Evolutionary conservation across 495 filamentous ascomycete species (phyloP).

Genomic region (Aspergillus ostianus): DNA sequence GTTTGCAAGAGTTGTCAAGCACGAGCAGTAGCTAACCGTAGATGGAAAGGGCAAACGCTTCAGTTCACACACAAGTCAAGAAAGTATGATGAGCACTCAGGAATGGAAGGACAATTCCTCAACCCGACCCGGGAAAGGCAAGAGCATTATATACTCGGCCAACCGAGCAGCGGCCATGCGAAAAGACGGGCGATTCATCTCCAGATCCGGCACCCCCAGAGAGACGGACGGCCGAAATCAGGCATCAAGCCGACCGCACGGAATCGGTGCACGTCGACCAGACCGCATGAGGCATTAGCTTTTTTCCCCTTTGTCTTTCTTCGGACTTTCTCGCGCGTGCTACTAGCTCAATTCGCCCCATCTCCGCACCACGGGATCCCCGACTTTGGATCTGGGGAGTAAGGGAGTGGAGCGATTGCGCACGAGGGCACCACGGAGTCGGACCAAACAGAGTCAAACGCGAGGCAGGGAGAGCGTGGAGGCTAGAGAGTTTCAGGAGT

Average conservation of each 20-base stretch:
- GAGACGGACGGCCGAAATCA: slow-evolving; percentile 6
- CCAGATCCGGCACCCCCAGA: neutral
- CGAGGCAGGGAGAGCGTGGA: slow-evolving; percentile 1
- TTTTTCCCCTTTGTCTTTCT: neutral
- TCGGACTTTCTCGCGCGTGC: neutral
- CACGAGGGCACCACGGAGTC: neutral
- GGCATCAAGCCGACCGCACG: neutral
- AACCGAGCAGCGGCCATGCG: neutral
- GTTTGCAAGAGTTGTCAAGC: neutral
- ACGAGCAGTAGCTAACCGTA: neutral
- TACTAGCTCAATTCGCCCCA: neutral
- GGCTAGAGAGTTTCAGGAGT: neutral
- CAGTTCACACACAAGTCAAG: neutral
- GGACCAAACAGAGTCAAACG: neutral
- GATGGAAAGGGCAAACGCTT: neutral
- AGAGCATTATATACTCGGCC: neutral
- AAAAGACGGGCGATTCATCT: neutral
- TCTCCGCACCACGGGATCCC: slow-evolving; percentile 7
- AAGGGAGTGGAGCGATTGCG: slow-evolving; percentile 3
- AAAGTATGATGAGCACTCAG: neutral
- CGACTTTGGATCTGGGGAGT: slow-evolving; percentile 7
- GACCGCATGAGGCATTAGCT: slow-evolving; percentile 5
- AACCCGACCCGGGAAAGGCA: neutral
- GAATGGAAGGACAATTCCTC: neutral
- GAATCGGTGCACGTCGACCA: neutral